phyloP scores from a whole-genome alignment of 805 yeast genomes.

The Candida railenensis region DNA sequence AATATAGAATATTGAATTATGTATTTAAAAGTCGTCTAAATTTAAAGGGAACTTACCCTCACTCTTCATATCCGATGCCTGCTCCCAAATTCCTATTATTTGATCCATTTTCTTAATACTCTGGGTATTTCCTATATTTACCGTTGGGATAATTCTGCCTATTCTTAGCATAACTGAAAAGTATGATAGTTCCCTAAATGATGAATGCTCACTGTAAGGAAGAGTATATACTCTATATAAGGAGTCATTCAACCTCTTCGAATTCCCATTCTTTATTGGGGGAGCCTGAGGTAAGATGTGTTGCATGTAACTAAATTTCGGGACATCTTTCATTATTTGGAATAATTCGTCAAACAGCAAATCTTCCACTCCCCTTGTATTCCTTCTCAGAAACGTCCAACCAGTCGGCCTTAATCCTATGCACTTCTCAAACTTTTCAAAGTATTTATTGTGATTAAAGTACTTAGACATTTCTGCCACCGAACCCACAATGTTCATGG shows the following conservation, averaged over 20 bases:
- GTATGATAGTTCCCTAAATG: slow-evolving; percentile 73
- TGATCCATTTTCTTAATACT: slow-evolving; percentile 28
- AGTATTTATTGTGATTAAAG: slow-evolving; percentile 45
- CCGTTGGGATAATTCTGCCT: slow-evolving; percentile 73
- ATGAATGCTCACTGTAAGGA: slow-evolving; percentile 95
- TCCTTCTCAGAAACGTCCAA: slow-evolving; percentile 58
- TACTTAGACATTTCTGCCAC: slow-evolving; percentile 47
- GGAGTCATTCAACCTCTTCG: slow-evolving; percentile 16
- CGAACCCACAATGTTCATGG: slow-evolving; percentile 56
- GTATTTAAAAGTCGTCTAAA: neutral
- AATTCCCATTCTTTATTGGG: slow-evolving; percentile 12
- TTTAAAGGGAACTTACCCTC: neutral
- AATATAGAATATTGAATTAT: neutral
- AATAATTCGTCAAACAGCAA: slow-evolving; percentile 7
- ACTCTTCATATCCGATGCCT: neutral
- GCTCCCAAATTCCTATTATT: slow-evolving; percentile 33
- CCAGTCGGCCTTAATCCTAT: slow-evolving; percentile 89
- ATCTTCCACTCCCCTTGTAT: slow-evolving; percentile 5
- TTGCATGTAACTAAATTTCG: slow-evolving; percentile 21
- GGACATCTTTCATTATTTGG: slow-evolving; percentile 14
- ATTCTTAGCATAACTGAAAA: slow-evolving; percentile 58
- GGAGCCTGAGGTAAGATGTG: slow-evolving; percentile 33
- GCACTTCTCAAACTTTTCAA: slow-evolving; percentile 51
- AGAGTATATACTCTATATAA: slow-evolving; percentile 52
- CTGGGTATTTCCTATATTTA: slow-evolving; percentile 40